Base-by-base conservation (phyloP, 2,329 filamentous ascomycete genomes). In the Escovopsis sp. region DNA sequence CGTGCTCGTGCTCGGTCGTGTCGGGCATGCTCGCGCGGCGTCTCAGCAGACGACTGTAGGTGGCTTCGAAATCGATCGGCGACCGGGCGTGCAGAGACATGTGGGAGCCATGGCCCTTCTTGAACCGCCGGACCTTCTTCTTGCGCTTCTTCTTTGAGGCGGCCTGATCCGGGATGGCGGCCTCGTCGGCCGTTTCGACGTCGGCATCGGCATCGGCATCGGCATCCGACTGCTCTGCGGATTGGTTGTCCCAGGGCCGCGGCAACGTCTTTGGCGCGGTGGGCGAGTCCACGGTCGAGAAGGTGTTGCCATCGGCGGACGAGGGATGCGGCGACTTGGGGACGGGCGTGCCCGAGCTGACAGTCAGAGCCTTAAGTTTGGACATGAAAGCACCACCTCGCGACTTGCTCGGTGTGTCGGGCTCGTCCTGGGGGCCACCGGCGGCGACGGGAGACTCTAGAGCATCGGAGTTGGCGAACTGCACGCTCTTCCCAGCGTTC, bases 121-220 rank as follows among this genome's bases (percentile, higher is more conserved):
- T 67, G 29, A 66, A 59, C 56, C 69, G 69, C 32, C 67, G 73
- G 49, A 77, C 78, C 55, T 74, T 78, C 79, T 58, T 79, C 60
- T 74, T 83, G 27, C 27, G 27, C 29, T 67, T 66, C 47, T 72
- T 67, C 47, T 71, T 73, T 2, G 60, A 51, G 25, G 61, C 53
- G 40, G 39, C 48, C 7, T 45, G 41, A 7, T 67, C 65, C 12
- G 63, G 56, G n/a, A 61, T 53, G 14, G 64, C 63, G n/a, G 70
- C 71, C 55, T 94, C 88, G 40, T 87, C 85, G 0, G 79, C 84
- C 36, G 86, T 94, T 56, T 94, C 88, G 2, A 81, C 84, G 57
- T 91, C 85, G 1, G 82, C 72, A 45, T 73, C 71, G 24, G 65
- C 65, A 35, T 67, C 61, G 8, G 82, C 72, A 45, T 73, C 71